Evolutionary conservation across 148 eudicot genomes (phyloP).

Genomic region (Rhododendron simsii): DNA sequence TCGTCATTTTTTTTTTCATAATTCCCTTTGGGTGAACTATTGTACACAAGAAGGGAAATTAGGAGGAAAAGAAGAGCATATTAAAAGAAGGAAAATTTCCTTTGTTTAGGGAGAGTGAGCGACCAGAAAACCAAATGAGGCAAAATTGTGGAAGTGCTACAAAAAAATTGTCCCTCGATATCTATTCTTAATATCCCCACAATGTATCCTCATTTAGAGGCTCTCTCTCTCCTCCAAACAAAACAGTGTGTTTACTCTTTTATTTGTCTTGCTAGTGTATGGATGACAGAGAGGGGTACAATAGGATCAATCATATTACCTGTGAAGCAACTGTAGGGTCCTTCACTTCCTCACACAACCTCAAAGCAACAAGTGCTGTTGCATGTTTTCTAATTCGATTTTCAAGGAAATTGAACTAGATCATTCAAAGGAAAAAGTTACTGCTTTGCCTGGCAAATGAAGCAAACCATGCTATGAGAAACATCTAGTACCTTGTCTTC

Average conservation of each 20-base stretch:
- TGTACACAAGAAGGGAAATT: background rate
- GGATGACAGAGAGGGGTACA: background rate
- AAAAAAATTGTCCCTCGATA: background rate
- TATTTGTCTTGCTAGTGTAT: background rate
- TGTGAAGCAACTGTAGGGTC: constrained; percentile 95
- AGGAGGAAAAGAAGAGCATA: background rate
- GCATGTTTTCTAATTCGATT: constrained; percentile 51
- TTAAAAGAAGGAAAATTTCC: background rate
- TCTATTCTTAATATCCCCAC: background rate
- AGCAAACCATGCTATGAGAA: constrained; percentile 15
- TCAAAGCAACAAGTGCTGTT: constrained; percentile 45
- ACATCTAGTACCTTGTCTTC: constrained; percentile 72
- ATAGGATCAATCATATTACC: constrained; percentile 38
- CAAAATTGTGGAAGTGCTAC: background rate
- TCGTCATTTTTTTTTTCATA: too few relatives aligned
- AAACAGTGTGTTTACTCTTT: background rate
- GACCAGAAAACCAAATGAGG: background rate
- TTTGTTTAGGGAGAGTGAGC: background rate
- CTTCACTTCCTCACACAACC: constrained; percentile 61
- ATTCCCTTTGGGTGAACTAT: background rate
- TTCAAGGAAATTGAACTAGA: constrained; percentile 80
- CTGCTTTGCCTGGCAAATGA: constrained; percentile 4
- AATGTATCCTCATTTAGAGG: background rate
- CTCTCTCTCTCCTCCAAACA: background rate
- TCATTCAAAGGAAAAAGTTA: constrained; percentile 14